These are phyloP conservation scores for Calonectria pseudoturangicola DNA, from an alignment of 2,329 filamentous ascomycete species.

Conservation along the genomic window DNA sequence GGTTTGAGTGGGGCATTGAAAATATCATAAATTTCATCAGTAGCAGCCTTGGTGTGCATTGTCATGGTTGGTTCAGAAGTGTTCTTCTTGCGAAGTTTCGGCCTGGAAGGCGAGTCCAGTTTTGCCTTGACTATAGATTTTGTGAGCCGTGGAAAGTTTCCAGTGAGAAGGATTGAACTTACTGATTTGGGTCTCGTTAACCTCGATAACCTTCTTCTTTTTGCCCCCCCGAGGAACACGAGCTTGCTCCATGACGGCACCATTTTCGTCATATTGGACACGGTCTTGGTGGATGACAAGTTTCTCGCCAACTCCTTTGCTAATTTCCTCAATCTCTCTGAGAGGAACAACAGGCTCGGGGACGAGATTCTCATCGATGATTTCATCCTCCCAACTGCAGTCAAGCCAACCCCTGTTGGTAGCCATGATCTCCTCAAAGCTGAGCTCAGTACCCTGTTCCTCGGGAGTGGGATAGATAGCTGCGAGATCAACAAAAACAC, in stretches of 20 bases:
- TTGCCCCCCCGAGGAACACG: slow-evolving; percentile 70
- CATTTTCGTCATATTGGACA: slow-evolving; percentile 76
- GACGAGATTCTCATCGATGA: slow-evolving; percentile 59
- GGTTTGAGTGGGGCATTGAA: slow-evolving; percentile 85
- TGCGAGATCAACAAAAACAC: slow-evolving; percentile 90
- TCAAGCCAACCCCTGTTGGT: slow-evolving; percentile 82
- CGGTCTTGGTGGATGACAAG: slow-evolving; percentile 53
- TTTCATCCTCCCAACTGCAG: slow-evolving; percentile 72
- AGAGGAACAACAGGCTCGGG: slow-evolving; percentile 52
- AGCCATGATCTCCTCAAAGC: slow-evolving; percentile 94
- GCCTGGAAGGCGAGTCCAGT: slow-evolving; percentile 89
- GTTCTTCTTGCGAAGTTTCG: slow-evolving; percentile 87
- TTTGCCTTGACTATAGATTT: slow-evolving; percentile 86
- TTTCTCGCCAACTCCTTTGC: slow-evolving; percentile 51
- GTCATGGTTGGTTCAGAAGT: slow-evolving; percentile 95
- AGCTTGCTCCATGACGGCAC: slow-evolving; percentile 66
- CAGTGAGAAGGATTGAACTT: slow-evolving; percentile 60
- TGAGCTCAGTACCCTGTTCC: slow-evolving; percentile 83
- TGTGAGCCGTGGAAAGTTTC: slow-evolving; percentile 54
- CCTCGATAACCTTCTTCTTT: slow-evolving; percentile 88
- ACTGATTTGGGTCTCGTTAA: slow-evolving; percentile 96
- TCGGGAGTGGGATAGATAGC: slow-evolving; percentile 87
- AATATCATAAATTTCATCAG: slow-evolving; percentile 97
- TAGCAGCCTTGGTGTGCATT: slow-evolving; percentile 94
- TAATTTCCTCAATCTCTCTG: slow-evolving; percentile 58